These are phyloP conservation scores for Venturia asperata DNA, from an alignment of 2,329 filamentous ascomycete genomes.

Conservation along the genomic window DNA sequence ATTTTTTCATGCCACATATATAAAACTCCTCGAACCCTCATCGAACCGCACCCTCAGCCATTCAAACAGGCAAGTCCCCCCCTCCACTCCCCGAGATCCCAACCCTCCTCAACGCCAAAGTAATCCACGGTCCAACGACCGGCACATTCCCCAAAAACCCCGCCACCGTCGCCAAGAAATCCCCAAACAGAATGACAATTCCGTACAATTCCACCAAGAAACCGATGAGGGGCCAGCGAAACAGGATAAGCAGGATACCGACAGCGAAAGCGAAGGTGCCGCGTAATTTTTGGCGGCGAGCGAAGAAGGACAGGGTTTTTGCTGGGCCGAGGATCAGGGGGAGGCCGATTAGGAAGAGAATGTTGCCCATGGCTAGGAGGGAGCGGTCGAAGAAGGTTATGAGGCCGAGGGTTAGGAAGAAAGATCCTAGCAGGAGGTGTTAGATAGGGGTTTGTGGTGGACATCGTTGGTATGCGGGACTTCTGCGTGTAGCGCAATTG, in stretches of 20 bases:
- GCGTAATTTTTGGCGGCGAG: slow-evolving; percentile 83
- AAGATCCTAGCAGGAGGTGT: slow-evolving; percentile 57
- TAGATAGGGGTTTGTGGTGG: slow-evolving; percentile 18
- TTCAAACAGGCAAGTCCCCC: slow-evolving; percentile 62
- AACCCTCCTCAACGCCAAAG: slow-evolving; percentile 61
- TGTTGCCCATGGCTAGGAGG: slow-evolving; percentile 98
- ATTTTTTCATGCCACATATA: slow-evolving; percentile 8
- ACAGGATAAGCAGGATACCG: slow-evolving; percentile 76
- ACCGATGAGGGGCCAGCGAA: slow-evolving; percentile 85
- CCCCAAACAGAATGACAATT: slow-evolving; percentile 87
- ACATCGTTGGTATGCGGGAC: no score
- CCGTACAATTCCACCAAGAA: slow-evolving; percentile 90
- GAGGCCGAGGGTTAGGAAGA: slow-evolving; percentile 91
- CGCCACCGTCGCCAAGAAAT: slow-evolving; percentile 89
- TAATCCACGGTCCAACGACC: slow-evolving; percentile 79
- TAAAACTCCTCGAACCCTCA: neutral
- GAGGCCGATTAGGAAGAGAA: slow-evolving; percentile 94
- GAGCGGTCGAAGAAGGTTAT: slow-evolving; percentile 97
- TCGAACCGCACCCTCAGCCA: neutral
- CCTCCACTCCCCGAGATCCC: slow-evolving; percentile 65
- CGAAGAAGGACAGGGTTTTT: slow-evolving; percentile 92
- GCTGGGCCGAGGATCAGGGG: slow-evolving; percentile 89
- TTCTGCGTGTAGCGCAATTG: no score
- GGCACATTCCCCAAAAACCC: slow-evolving; percentile 80
- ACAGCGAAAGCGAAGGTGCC: slow-evolving; percentile 82